Evolutionary conservation across 495 filamentous ascomycete genomes (phyloP), one percentile per base, ranked within the genome.

Genomic region (Cladorrhinum samala): DNA sequence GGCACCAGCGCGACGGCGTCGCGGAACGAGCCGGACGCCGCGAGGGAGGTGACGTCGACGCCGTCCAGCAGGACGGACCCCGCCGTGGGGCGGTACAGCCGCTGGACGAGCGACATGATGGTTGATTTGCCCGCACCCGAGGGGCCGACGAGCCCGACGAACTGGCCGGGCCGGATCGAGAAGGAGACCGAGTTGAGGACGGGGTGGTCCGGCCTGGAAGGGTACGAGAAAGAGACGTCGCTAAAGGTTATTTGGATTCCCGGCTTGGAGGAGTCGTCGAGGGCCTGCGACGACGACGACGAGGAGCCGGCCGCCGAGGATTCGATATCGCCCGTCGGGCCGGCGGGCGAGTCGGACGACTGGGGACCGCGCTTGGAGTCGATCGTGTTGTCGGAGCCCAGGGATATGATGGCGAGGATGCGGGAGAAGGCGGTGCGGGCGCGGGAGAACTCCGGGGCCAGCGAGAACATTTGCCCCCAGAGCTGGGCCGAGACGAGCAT

Each of bases 41-140:
- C 46, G n/a, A 54, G 54, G 0, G 68, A 57, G 42, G 85, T n/a
- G n/a, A n/a, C 72, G 41, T 77, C 71, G 9, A 61, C 56, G 11
- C 74, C 77, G 57, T 84, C 73, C 27, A 80, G 66, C 0, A 72
- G 56, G 41, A 87, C 80, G n/a, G 62, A 62, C 8, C 84, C 84
- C 4, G 73, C 64, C 3, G 71, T 72, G 0, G 78, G 66, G 20
- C 77, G 69, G 65, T 88, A 89, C 59, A 88, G 85, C 46, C 70
- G 60, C 65, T 86, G 83, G 1, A 89, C 67, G 1, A 89, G 67
- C 0, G 78, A 77, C 18, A 88, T 77, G 42, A 84, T 72, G 18
- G 82, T 88, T 2, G 80, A 83, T 61, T 91, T 91, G n/a, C 87
- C 87, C 42, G 81, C 86, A 18, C 87, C 87, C 0, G 76, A 81